Base-by-base conservation (phyloP, 495 filamentous ascomycete genomes). In the Daldinia vernicosa region DNA sequence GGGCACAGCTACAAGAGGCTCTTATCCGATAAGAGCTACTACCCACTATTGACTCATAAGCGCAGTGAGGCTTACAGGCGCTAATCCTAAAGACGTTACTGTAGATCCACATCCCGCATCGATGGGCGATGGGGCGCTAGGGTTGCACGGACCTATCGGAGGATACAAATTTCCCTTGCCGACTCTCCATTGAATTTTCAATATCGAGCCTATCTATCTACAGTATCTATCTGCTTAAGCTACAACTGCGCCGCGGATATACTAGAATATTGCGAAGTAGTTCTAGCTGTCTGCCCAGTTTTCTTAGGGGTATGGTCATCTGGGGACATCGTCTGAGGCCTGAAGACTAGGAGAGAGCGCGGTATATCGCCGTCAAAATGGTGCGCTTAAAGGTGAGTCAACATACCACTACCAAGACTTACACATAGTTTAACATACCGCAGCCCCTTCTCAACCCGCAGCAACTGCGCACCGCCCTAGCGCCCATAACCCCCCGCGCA, bases 181-280 rank as follows among this genome's bases (percentile, higher is more conserved):
- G 74, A 75, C n/a, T 55, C 63, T 26, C 67, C 56, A 68, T 70
- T 68, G 63, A 72, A 75, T 70, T 75, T 75, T 75, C 64, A 51
- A 58, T 43, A 28, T 17, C 9, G 14, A 22, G 53, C 53, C 53
- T 19, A 35, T 11, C 30, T 35, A 28, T 1, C 14, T 9, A 54
- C n/a, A 0, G 4, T 11, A 26, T 27, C 22, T 19, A 12, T 14
- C 6, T 47, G 63, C 40, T 56, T 27, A 51, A 58, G 53, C 50
- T 57, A 63, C 57, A 8, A 37, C 15, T 43, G 33, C 19, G 37
- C 28, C 5, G 47, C 37, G 15, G 37, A 37, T 30, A 14, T 15
- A 15, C 30, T 24, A 47, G 33, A 6, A 33, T 47, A 33, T 47
- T 32, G 39, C 50, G 12, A 52, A 56, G 24, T 54, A 17, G 14